Evolutionary conservation across 257 asterid genomes (phyloP), one percentile per base, ranked within the genome.

Genomic region (Asclepias syriaca): DNA sequence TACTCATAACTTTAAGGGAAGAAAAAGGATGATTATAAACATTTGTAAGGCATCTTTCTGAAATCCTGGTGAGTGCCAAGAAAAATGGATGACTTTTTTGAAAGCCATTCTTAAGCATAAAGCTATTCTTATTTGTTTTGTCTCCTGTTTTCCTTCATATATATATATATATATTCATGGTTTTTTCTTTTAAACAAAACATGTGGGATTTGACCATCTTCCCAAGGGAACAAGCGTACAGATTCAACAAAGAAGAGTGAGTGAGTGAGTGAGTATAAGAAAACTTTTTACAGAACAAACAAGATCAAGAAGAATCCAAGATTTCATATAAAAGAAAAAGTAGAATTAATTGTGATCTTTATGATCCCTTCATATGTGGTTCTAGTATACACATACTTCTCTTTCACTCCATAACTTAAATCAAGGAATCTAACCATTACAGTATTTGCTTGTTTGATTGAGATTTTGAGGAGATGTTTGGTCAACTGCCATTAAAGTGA

Each of bases 21-120:
- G 6, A 60, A 60, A 60, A 13, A 29, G 21, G n/a, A 53, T 7
- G n/a, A 68, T 56, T 32, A 48, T 50, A 6, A 50, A 57, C 45
- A 51, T 65, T 40, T 61, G 3, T 71, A 43, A 14, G 69, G 72
- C 58, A 75, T 69, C 65, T 61, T 80, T 69, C 68, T 70, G 81
- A 77, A 79, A 74, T 80, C 72, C 76, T 80, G 83, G 81, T 78
- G 81, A 69, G 88, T 81, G 84, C 85, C 87, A 75, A 80, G 83
- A 70, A 55, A 43, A 79, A 84, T 22, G 14, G 46, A 72, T 54
- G 75, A 68, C 75, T 73, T 77, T 24, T 24, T 22, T 65, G 58
- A 39, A 54, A 13, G 57, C 71, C 66, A 29, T 60, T 60, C 46
- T 14, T 60, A 13, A 22, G 37, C 8, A 12, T n/a, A 21, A 24